Conservation (phyloP, 768 basidiomycete species). For the Neoboletus brunneissimus region DNA sequence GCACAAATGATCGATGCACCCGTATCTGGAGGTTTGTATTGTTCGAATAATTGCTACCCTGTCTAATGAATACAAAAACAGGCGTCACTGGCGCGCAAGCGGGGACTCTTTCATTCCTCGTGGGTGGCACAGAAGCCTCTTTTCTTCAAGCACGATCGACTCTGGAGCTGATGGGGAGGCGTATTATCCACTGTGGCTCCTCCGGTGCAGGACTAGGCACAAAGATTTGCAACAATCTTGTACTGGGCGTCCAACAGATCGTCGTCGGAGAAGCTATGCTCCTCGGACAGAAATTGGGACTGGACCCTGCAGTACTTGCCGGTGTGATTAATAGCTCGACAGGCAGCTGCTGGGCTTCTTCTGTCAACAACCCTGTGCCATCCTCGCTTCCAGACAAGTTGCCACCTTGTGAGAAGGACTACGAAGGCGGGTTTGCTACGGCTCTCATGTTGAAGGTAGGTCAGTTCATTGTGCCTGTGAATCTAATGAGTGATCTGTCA, state of each 20-base stretch:
- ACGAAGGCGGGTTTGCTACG: slow-evolving; percentile 84
- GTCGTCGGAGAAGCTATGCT: slow-evolving; percentile 90
- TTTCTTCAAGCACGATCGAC: slow-evolving; percentile 58
- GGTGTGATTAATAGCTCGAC: slow-evolving; percentile 84
- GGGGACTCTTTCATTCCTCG: slow-evolving; percentile 87
- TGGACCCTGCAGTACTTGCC: slow-evolving; percentile 73
- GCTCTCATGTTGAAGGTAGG: slow-evolving; percentile 78
- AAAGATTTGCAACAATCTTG: slow-evolving; percentile 88
- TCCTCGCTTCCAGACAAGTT: slow-evolving; percentile 65
- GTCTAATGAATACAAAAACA: slow-evolving; percentile 27
- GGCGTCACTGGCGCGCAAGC: slow-evolving; percentile 86
- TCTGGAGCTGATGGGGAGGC: slow-evolving; percentile 73
- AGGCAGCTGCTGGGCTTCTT: slow-evolving; percentile 79
- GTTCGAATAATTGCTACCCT: neutral
- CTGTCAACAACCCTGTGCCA: slow-evolving; percentile 86
- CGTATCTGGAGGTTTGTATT: slow-evolving; percentile 78
- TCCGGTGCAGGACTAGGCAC: slow-evolving; percentile 82
- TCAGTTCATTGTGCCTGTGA: neutral
- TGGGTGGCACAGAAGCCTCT: slow-evolving; percentile 67
- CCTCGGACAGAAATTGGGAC: slow-evolving; percentile 75
- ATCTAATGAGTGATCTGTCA: slow-evolving; percentile 7
- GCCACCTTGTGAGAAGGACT: slow-evolving; percentile 80
- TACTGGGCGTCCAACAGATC: slow-evolving; percentile 77
- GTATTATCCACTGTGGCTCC: slow-evolving; percentile 79
- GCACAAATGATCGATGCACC: slow-evolving; percentile 89